Percentiles rank a stretch among this genome's conserved stretches.
Conservation (phyloP, 179 eudicot species). For the Carnegiea gigantea region DNA sequence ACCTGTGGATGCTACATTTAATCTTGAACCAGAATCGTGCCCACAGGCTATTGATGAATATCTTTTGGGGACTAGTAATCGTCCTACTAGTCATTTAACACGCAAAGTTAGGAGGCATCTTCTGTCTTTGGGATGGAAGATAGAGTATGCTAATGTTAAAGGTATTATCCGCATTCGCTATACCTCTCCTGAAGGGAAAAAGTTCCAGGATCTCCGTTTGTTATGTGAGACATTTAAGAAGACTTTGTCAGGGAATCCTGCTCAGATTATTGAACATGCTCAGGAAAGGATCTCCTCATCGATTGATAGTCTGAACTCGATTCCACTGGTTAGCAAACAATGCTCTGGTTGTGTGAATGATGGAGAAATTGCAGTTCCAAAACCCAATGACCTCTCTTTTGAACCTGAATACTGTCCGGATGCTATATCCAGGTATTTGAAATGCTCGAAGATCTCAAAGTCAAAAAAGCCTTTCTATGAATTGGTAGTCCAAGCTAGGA, state of each 20-base stretch:
- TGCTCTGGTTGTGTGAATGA: neutral
- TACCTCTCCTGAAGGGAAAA: constrained; percentile 49
- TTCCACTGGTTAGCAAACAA: neutral
- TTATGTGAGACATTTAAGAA: constrained; percentile 21
- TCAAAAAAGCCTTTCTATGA: neutral
- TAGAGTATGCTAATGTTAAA: constrained; percentile 24
- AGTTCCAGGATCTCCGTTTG: constrained; percentile 32
- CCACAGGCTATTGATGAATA: constrained; percentile 47
- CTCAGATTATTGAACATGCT: constrained; percentile 7
- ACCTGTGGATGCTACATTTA: constrained; percentile 29
- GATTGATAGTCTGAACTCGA: constrained; percentile 4
- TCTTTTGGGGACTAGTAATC: neutral
- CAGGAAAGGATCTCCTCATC: neutral
- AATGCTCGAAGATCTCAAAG: neutral
- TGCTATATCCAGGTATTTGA: constrained; percentile 43
- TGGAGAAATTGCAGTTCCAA: neutral
- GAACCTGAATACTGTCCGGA: constrained; percentile 55
- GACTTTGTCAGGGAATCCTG: constrained; percentile 13
- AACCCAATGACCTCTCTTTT: constrained; percentile 19
- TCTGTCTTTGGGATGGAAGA: constrained; percentile 56
- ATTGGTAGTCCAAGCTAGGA: constrained; percentile 43
- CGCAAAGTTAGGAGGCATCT: constrained; percentile 46
- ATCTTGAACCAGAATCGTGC: constrained; percentile 38
- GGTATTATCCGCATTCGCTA: constrained; percentile 36
- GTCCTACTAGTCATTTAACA: constrained; percentile 1